A percentile compares a stretch with the other conserved stretches of the same genome.
Conservation (phyloP, 345 rosid genomes). For the Physaria fendleri region DNA sequence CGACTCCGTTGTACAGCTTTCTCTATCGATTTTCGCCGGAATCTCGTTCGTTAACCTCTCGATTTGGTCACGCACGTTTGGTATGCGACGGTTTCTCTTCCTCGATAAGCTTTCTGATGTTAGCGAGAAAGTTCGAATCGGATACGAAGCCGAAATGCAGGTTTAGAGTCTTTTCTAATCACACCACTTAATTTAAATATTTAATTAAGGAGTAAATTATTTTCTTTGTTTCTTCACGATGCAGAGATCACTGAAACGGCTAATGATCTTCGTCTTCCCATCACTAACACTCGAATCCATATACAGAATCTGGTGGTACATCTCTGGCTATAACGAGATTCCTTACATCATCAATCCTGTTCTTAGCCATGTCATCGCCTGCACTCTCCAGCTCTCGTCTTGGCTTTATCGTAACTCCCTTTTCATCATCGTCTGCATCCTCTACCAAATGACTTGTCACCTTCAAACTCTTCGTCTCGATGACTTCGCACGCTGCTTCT, state of each 20-base stretch:
- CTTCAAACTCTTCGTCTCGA: constrained; percentile 68
- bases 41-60: constrained; percentile 60
- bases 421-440: constrained; percentile 64
- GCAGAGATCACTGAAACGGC: constrained; percentile 72
- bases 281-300: constrained; percentile 59
- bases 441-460: constrained; percentile 58
- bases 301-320: constrained; percentile 92
- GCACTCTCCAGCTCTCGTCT: constrained; percentile 65
- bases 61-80: constrained; percentile 63
- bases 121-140: constrained; percentile 46
- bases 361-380: constrained; percentile 44
- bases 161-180: constrained; percentile 16
- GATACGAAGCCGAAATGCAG: constrained; percentile 60
- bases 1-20: constrained; percentile 61
- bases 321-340: constrained; percentile 49
- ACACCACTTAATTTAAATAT: not conserved
- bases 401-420: constrained; percentile 78
- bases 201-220: not conserved
- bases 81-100: constrained; percentile 61
- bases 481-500: constrained; percentile 69
- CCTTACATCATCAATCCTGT: constrained; percentile 51
- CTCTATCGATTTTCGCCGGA: constrained; percentile 63
- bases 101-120: constrained; percentile 57
- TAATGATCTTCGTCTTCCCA: constrained; percentile 63
- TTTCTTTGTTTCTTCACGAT: constrained; percentile 15